phyloP scores from a whole-genome alignment of 805 yeast genomes.

The Metschnikowia noctiluminum region DNA sequence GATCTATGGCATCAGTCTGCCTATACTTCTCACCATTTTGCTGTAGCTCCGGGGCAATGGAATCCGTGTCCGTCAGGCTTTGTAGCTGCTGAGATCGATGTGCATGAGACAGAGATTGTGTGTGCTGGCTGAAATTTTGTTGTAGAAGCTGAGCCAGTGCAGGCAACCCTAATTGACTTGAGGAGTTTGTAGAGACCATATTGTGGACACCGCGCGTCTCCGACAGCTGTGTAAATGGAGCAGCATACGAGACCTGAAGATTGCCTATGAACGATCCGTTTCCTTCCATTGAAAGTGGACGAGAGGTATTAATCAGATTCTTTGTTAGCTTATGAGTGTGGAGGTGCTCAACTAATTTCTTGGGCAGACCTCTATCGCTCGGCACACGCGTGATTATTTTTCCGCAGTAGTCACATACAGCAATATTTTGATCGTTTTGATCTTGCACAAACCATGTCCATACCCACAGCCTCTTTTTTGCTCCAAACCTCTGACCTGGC shows the following conservation, averaged over 20 bases:
- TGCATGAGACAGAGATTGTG: constrained; percentile 4
- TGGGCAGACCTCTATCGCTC: constrained; percentile 57
- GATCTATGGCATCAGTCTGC: neutral
- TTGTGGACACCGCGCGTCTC: neutral
- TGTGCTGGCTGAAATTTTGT: constrained; percentile 2
- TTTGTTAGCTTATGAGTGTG: constrained; percentile 49
- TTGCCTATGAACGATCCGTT: constrained; percentile 33
- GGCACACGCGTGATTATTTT: constrained; percentile 45
- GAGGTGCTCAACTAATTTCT: constrained; percentile 55
- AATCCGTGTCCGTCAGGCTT: constrained; percentile 2
- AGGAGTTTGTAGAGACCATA: neutral
- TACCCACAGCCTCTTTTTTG: constrained; percentile 60
- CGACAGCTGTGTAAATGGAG: constrained; percentile 6
- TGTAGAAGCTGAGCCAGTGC: constrained; percentile 5
- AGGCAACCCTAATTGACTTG: neutral
- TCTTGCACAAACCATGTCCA: constrained; percentile 63
- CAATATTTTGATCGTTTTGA: constrained; percentile 43
- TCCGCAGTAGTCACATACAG: constrained; percentile 54
- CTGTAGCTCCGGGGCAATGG: constrained; percentile 4
- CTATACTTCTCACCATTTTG: constrained; percentile 3
- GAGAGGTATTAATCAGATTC: constrained; percentile 37
- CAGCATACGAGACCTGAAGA: constrained; percentile 18
- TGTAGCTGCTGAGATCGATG: constrained; percentile 3
- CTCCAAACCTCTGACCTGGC: constrained; percentile 58
- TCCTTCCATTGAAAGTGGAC: constrained; percentile 39